phyloP scores from a whole-genome alignment of 345 rosid species.

The Moricandia moricandioides region DNA sequence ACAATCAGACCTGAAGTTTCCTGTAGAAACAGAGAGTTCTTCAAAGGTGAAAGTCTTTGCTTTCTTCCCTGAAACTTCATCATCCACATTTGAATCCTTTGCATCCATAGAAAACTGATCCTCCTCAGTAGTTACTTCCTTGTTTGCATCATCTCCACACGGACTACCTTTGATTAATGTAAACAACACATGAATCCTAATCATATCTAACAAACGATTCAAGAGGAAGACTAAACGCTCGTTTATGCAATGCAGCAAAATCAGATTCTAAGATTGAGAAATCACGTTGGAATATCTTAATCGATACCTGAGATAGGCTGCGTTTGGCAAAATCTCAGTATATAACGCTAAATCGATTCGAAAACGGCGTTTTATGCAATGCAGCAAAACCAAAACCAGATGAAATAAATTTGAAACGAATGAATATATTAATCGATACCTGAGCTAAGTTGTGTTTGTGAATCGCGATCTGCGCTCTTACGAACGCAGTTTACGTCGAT shows the following conservation, averaged over 20 bases:
- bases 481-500: background rate
- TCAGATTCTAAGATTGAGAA: too few relatives aligned
- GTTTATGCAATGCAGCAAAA: background rate
- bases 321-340: too few relatives aligned
- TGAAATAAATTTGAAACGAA: background rate
- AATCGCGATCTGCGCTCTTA: background rate
- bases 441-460: conserved; percentile 12
- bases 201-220: background rate
- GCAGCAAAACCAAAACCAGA: background rate
- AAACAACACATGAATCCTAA: background rate
- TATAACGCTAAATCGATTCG: too few relatives aligned
- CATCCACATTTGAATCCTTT: conserved; percentile 42
- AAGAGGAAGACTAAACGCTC: background rate
- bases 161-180: conserved; percentile 39
- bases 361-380: too few relatives aligned
- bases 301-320: too few relatives aligned
- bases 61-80: conserved; percentile 41
- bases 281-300: too few relatives aligned
- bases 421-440: background rate
- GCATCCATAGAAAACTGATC: conserved; percentile 45
- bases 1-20: conserved; percentile 53
- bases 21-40: conserved; percentile 53
- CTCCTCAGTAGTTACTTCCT: conserved; percentile 36
- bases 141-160: conserved; percentile 33
- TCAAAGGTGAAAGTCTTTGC: conserved; percentile 52